phyloP scores from a whole-genome alignment of 2,329 filamentous ascomycete genomes.

The Torrubiellomyces zombiae region DNA sequence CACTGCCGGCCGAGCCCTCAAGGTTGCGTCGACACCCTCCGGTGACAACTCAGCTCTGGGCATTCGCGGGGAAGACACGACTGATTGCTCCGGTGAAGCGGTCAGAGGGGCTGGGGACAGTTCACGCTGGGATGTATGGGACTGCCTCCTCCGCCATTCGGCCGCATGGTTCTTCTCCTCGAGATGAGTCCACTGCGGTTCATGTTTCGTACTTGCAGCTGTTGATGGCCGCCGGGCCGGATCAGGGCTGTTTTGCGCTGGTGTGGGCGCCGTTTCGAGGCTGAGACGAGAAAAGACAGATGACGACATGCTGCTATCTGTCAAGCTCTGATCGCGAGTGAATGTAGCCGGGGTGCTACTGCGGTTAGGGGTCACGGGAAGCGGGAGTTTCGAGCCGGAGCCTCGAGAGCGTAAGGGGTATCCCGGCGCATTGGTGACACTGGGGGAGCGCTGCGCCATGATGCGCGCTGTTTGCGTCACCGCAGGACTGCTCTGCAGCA shows the following conservation, averaged over 20 bases:
- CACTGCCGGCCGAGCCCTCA: slow-evolving; percentile 8
- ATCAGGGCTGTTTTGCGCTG: slow-evolving; percentile 14
- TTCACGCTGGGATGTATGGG: too few species aligned
- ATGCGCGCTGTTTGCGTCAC: slow-evolving; percentile 1
- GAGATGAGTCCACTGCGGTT: slow-evolving; percentile 11
- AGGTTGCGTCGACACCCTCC: slow-evolving; percentile 6
- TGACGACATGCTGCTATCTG: slow-evolving; percentile 26
- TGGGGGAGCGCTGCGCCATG: slow-evolving; percentile 8
- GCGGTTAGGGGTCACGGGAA: slow-evolving; percentile 20
- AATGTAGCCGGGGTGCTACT: slow-evolving; percentile 18
- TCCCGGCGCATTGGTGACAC: slow-evolving; percentile 10
- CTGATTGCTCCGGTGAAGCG: too few species aligned
- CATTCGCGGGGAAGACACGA: slow-evolving; percentile 15
- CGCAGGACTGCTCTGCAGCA: not conserved
- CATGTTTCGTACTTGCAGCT: slow-evolving; percentile 5
- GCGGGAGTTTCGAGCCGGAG: slow-evolving; percentile 21
- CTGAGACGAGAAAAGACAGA: slow-evolving; percentile 23
- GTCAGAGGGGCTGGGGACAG: too few species aligned
- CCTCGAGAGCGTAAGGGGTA: slow-evolving; percentile 17
- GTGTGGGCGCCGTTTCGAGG: slow-evolving; percentile 16
- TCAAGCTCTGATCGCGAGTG: slow-evolving; percentile 19
- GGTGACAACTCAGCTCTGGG: slow-evolving; percentile 4
- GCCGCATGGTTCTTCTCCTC: slow-evolving; percentile 2
- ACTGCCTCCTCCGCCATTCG: slow-evolving; percentile 2
- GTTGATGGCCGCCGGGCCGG: slow-evolving; percentile 6